A percentile compares a stretch with the other conserved stretches of the same genome.
phyloP scores from a whole-genome alignment of 228 moss, liverwort and hornwort genomes.

The Sphagnum magellanicum region DNA sequence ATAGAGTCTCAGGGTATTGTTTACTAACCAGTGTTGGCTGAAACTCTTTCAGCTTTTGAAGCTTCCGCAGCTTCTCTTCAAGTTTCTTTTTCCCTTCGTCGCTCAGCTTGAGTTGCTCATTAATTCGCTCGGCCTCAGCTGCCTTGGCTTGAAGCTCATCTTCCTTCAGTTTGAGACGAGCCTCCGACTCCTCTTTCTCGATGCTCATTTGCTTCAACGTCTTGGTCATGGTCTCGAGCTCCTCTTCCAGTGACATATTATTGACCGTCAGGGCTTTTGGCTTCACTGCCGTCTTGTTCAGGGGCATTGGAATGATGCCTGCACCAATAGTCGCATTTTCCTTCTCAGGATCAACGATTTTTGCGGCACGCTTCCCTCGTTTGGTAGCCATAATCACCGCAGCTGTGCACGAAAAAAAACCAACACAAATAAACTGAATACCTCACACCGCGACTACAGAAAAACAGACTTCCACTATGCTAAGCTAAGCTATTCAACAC shows the following conservation, averaged over 20 bases:
- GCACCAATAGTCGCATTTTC: conserved; percentile 33
- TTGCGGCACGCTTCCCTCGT: conserved; percentile 19
- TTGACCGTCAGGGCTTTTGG: conserved; percentile 6
- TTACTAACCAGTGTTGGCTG: conserved; percentile 60
- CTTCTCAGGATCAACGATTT: conserved; percentile 36
- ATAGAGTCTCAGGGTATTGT: not conserved
- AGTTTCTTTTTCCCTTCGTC: conserved; percentile 70
- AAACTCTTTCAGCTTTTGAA: conserved; percentile 72
- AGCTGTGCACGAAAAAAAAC: too few species aligned
- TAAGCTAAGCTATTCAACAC: too few species aligned
- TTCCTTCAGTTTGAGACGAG: conserved; percentile 49
- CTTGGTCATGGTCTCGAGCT: conserved; percentile 68
- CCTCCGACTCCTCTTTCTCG: conserved; percentile 68
- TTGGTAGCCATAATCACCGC: conserved; percentile 22
- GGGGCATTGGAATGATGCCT: conserved; percentile 5
- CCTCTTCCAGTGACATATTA: conserved; percentile 37
- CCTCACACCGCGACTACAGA: too few species aligned
- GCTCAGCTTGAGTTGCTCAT: conserved; percentile 43
- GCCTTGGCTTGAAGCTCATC: conserved; percentile 45
- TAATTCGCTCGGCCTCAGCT: conserved; percentile 53
- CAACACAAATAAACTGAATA: too few species aligned
- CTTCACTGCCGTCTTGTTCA: conserved; percentile 12
- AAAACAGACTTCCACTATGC: too few species aligned
- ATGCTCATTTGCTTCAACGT: conserved; percentile 59
- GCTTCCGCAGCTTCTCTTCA: conserved; percentile 61